A percentile compares a stretch with the other conserved stretches of the same genome.
These are phyloP conservation scores for Sophora flavescens DNA, from an alignment of 306 rosid genomes.

Conservation along the genomic window DNA sequence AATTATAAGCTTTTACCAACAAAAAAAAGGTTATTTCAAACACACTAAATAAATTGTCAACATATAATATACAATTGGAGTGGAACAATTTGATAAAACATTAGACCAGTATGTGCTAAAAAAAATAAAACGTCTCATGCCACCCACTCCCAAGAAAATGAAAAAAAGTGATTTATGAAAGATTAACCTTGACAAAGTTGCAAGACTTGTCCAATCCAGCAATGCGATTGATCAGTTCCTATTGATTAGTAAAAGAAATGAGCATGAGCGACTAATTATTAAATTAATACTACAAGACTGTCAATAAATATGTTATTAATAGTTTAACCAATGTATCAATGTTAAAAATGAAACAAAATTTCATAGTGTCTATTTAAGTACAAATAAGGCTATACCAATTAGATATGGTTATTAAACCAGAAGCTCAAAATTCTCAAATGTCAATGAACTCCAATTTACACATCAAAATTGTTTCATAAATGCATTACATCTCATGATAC, in stretches of 20 bases:
- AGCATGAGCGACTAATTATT: background rate
- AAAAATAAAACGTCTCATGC: background rate
- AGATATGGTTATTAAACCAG: conserved; percentile 10
- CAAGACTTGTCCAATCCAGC: conserved; percentile 67
- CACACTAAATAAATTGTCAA: background rate
- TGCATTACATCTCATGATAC: background rate
- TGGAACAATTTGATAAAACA: background rate
- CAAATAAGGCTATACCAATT: conserved; percentile 8
- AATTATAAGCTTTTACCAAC: background rate
- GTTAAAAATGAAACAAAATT: conserved; percentile 15
- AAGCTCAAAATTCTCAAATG: conserved; percentile 13
- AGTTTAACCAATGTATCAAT: conserved; percentile 26
- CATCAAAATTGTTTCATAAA: background rate
- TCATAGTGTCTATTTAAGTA: conserved; percentile 4
- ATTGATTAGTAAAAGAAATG: conserved; percentile 13
- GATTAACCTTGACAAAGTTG: conserved; percentile 70
- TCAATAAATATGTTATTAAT: background rate
- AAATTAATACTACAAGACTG: conserved; percentile 14
- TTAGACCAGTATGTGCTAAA: conserved; percentile 14
- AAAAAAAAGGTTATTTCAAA: background rate
- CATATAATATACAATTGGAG: background rate
- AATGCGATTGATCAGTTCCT: conserved; percentile 70
- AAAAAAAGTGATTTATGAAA: conserved; percentile 16
- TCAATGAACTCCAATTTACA: conserved; percentile 1
- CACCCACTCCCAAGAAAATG: background rate